Evolutionary conservation across 1,284 basidiomycete species (phyloP).

Genomic region (Thecaphora frezii): DNA sequence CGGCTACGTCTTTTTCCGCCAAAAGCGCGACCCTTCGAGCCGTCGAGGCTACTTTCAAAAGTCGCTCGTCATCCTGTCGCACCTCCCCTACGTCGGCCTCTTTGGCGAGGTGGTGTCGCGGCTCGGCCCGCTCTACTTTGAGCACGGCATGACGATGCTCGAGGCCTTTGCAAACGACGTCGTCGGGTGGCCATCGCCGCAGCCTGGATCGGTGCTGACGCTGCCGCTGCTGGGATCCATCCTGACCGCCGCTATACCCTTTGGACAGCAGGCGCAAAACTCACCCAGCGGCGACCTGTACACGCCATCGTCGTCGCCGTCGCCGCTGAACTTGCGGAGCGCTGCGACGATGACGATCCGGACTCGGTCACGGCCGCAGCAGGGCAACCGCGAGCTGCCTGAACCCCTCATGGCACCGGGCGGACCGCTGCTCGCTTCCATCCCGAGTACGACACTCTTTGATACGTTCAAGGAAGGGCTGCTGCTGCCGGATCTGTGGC

Average conservation of each 20-base stretch:
- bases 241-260: constrained; percentile 43
- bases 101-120: constrained; percentile 72
- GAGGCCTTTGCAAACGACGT: constrained; percentile 50
- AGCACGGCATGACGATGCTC: constrained; percentile 51
- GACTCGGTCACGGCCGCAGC: constrained; percentile 4
- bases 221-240: constrained; percentile 45
- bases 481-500: constrained; percentile 70
- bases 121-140: constrained; percentile 65
- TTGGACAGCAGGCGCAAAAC: constrained; percentile 48
- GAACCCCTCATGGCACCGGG: constrained; percentile 29
- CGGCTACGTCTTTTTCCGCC: constrained; percentile 57
- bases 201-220: constrained; percentile 41
- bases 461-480: constrained; percentile 41
- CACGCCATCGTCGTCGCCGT: constrained; percentile 6
- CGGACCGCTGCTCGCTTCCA: constrained; percentile 67
- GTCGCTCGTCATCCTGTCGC: constrained; percentile 81
- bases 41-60: constrained; percentile 63
- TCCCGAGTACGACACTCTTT: constrained; percentile 65
- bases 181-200: constrained; percentile 44
- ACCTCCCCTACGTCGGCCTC: constrained; percentile 79
- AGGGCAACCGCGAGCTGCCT: constrained; percentile 16
- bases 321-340: constrained; percentile 9
- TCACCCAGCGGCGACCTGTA: constrained; percentile 27
- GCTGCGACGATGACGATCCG: constrained; percentile 30
- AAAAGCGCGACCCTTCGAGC: constrained; percentile 48